Evolutionary conservation across 176 grass and related monocot species (phyloP), one percentile per base, ranked within the genome.

Genomic region (Eleusine coracana): DNA sequence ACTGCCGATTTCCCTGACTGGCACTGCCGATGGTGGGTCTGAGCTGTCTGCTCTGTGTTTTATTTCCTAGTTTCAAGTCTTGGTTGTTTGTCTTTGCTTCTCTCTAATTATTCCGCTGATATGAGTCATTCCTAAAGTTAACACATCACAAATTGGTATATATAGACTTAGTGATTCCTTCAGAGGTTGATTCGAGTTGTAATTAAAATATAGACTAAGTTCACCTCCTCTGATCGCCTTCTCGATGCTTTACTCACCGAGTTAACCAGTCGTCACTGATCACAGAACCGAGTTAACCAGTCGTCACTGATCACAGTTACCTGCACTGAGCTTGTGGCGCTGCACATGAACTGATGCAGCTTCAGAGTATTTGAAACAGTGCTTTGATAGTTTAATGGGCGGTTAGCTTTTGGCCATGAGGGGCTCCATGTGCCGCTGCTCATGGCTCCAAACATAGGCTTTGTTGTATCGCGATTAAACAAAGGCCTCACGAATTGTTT

Each of bases 401-500:
- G 78, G 49, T 14, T 80, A 78, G 73, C 83, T 68, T 85, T 82
- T 61, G 83, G 73, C 50, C 79, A 73, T 23, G 76, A 91, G 77
- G 82, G 78, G 82, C 74, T 86, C 85, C 85, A 91, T 87, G 89
- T 91, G 89, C 62, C 75, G 38, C 42, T 42, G 85, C 76, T 80
- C 84, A 84, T 91, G 81, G 65, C 89, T 87, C 89, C 75, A 87
- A 87, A 80, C 89, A 41, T 84, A 87, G 85, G 77, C 72, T 85
- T 88, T 78, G 85, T 78, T 88, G 82, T 37, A 25, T 27, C 28
- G 34, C 21, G 50, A 69, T 48, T 88, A 91, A 85, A 85, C 82
- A 73, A 85, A 59, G 56, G 7, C 56, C 56, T 59, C 56, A 5
- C 21, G 25, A 56, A 84, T 84, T 84, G 45, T 75, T 80, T 76